Conservation (phyloP, 2,329 filamentous ascomycete genomes). For the Colletotrichum eremochloae region DNA sequence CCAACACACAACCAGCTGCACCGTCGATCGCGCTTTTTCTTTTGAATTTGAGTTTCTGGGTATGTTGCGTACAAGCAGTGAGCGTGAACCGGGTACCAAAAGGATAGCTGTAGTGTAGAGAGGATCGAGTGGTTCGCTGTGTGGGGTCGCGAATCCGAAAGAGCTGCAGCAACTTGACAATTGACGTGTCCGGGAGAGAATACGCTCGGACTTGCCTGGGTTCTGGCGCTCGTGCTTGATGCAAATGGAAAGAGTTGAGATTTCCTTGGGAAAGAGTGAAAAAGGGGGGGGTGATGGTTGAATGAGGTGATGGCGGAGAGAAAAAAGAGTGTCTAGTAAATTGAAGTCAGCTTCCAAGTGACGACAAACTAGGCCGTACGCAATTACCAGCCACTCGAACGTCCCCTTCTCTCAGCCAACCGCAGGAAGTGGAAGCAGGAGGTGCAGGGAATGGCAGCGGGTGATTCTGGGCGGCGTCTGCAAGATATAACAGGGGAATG, state of each 20-base stretch:
- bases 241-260: constrained; percentile 7
- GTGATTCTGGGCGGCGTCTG: constrained; percentile 31
- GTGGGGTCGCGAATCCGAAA: constrained; percentile 1
- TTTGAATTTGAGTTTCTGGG: neutral
- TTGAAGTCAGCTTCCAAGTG: constrained; percentile 31
- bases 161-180: neutral
- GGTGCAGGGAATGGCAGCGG: constrained; percentile 19
- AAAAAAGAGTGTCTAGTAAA: constrained; percentile 32
- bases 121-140: neutral
- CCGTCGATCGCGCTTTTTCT: constrained; percentile 33
- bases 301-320: constrained; percentile 15
- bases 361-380: constrained; percentile 16
- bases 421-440: constrained; percentile 14
- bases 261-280: constrained; percentile 29
- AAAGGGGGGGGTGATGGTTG: constrained; percentile 22
- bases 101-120: neutral
- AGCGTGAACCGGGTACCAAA: constrained; percentile 16
- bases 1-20: constrained; percentile 24
- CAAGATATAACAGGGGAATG: constrained; percentile 26
- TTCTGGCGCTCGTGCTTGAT: neutral
- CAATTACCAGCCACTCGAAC: constrained; percentile 28
- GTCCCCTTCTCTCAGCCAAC: constrained; percentile 17
- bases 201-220: neutral
- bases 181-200: neutral
- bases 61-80: constrained; percentile 19